Conservation (phyloP, 2,329 filamentous ascomycete species). For the Sporothrix sp. region DNA sequence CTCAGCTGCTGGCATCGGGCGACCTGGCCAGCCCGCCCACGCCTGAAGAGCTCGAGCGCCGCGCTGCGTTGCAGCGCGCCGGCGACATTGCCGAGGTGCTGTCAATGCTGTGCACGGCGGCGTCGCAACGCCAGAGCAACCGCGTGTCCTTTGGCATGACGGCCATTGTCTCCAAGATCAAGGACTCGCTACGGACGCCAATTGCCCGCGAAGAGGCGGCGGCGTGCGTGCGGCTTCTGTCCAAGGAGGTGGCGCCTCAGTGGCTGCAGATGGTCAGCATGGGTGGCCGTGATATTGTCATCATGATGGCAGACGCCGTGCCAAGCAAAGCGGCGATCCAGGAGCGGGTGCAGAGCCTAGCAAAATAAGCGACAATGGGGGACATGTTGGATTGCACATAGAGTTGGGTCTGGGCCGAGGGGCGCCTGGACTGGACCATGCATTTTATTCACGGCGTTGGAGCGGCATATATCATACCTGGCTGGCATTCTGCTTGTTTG, state of each 20-base stretch:
- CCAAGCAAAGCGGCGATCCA: slow-evolving; percentile 27
- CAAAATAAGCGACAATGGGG: background rate
- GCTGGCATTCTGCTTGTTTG: background rate
- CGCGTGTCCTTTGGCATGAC: slow-evolving; percentile 57
- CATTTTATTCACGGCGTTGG: background rate
- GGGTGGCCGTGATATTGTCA: slow-evolving; percentile 46
- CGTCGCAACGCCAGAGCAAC: slow-evolving; percentile 38
- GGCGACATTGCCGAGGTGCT: slow-evolving; percentile 60
- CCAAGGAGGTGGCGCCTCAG: slow-evolving; percentile 44
- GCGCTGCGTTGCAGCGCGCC: slow-evolving; percentile 55
- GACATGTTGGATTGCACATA: too few relatives aligned
- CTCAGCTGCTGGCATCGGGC: slow-evolving; percentile 32
- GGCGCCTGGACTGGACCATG: too few relatives aligned
- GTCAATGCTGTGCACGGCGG: slow-evolving; percentile 52
- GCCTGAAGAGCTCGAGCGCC: slow-evolving; percentile 45
- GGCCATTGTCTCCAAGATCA: slow-evolving; percentile 52
- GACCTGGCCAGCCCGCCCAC: slow-evolving; percentile 34
- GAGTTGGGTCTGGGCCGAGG: too few relatives aligned
- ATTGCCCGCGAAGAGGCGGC: slow-evolving; percentile 44
- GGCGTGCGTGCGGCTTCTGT: slow-evolving; percentile 41
- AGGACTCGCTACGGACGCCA: slow-evolving; percentile 53
- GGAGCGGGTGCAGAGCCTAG: slow-evolving; percentile 21
- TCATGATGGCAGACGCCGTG: slow-evolving; percentile 37
- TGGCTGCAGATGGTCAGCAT: slow-evolving; percentile 46
- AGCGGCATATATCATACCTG: background rate